Base-by-base conservation (phyloP, 305 asterid genomes). In the Fraxinus floribunda region DNA sequence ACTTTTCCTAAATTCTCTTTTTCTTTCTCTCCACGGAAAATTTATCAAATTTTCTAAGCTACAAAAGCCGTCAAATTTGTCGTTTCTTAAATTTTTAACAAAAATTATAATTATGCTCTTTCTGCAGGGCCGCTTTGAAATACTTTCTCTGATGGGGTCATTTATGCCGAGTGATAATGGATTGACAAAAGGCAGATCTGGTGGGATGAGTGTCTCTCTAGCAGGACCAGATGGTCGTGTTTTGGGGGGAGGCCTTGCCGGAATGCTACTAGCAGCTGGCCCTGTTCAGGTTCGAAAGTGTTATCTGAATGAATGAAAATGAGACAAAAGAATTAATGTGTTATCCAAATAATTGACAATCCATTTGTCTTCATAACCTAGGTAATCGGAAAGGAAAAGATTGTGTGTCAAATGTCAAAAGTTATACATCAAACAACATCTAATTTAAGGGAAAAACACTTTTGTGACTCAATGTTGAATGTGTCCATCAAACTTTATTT, bases 191-290 rank as follows among this genome's bases (percentile, higher is more conserved):
- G 89, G 97, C 87, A 89, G 97, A 88, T 92, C 98, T 20, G 99
- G 99, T 64, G 99, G 99, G 77, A 81, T 95, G 94, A 93, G 98
- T 46, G 94, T 95, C 83, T 91, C 94, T 77, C 89, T 95, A 64
- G 98, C 97, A 4, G 95, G 97, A 81, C 95, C 98, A 8, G 98
- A 95, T 85, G 98, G 99, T 55, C 99, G 94, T 32, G 98, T 95
- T 72, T 84, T 95, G 36, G 99, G 99, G 4, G 98, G 99, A 84
- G 99, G 97, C 32, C 92, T 95, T 84, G 97, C 97, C 22, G 99
- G 99, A 82, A 90, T 94, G 93, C 88, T 95, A 78, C 87, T 95
- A 26, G 98, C 99, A 3, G 94, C 95, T 41, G 93, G 94, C 77
- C 92, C 98, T 26, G 89, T 95, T 84, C 98, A 94, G 99, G 99